A percentile compares a stretch with the other conserved stretches of the same genome.
phyloP scores from a whole-genome alignment of 495 filamentous ascomycete species.

The Xylaria curta region DNA sequence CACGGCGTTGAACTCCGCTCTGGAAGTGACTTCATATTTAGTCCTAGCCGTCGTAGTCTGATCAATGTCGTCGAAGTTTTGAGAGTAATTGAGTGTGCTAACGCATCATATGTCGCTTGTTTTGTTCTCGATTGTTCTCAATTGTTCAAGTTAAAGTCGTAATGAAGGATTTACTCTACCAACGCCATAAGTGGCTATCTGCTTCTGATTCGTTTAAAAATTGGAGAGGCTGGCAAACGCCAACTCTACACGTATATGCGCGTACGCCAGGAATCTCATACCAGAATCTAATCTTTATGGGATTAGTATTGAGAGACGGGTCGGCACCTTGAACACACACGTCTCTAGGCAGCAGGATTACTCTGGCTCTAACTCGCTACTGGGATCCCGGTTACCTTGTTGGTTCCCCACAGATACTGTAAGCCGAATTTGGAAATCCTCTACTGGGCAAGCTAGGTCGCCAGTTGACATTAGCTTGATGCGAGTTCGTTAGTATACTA shows the following conservation, averaged over 20 bases:
- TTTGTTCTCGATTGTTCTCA: not conserved
- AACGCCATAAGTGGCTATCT: not conserved
- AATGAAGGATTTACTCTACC: not conserved
- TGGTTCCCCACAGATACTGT: not conserved
- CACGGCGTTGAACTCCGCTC: slow-evolving; percentile 3
- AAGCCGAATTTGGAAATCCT: slow-evolving; percentile 1
- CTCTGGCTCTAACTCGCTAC: not conserved
- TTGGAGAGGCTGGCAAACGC: not conserved
- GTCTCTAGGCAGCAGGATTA: not conserved
- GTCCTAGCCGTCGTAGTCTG: not conserved
- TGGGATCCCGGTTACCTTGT: not conserved
- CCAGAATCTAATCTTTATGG: too few relatives aligned
- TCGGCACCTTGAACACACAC: not conserved
- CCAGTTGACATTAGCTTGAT: too few relatives aligned
- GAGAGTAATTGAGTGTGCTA: too few relatives aligned
- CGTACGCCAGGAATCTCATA: not conserved
- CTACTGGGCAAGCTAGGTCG: not conserved
- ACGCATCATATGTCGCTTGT: not conserved
- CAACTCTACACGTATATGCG: not conserved
- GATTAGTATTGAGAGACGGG: not conserved
- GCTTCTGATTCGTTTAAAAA: not conserved
- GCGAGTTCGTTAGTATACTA: too few relatives aligned
- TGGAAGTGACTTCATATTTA: too few relatives aligned
- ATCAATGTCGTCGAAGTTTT: not conserved
- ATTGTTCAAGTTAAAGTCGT: slow-evolving; percentile 3